phyloP scores from a whole-genome alignment of 305 asterid species.

The Nicotiana rustica region DNA sequence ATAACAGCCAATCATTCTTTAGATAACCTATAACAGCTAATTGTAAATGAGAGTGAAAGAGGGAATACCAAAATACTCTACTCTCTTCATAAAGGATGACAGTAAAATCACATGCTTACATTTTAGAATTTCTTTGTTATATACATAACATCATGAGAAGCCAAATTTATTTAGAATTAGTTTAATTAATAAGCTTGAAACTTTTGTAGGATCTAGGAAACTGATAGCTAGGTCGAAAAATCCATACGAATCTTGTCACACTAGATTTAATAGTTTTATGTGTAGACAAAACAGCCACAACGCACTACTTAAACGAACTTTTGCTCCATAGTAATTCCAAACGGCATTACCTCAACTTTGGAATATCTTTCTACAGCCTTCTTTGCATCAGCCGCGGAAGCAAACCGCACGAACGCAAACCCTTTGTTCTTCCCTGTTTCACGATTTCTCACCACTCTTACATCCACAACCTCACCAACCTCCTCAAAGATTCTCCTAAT shows the following conservation, averaged over 20 bases:
- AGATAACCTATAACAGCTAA: no score
- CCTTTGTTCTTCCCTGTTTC: conserved; percentile 68
- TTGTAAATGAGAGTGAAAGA: no score
- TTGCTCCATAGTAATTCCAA: conserved; percentile 14
- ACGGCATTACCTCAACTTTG: conserved; percentile 62
- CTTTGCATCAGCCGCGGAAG: conserved; percentile 70
- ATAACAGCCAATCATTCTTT: no score
- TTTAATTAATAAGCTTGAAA: not conserved
- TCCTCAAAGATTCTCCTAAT: conserved; percentile 63
- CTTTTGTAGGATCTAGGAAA: not conserved
- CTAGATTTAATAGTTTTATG: conserved; percentile 4
- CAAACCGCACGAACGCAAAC: conserved; percentile 70
- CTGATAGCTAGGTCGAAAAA: not conserved
- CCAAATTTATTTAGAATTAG: not conserved
- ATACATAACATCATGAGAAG: not conserved
- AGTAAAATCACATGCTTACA: no score
- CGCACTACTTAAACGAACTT: not conserved
- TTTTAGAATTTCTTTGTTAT: no score
- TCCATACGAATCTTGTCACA: not conserved
- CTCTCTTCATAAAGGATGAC: no score
- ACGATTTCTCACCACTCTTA: conserved; percentile 57
- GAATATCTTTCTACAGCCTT: conserved; percentile 62
- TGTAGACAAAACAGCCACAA: conserved; percentile 1
- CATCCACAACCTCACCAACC: conserved; percentile 57
- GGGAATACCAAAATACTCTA: no score